A percentile compares a stretch with the other conserved stretches of the same genome.
These are phyloP conservation scores for Lachnellula subtilissima DNA, from an alignment of 2,329 filamentous ascomycete species.

Conservation along the genomic window DNA sequence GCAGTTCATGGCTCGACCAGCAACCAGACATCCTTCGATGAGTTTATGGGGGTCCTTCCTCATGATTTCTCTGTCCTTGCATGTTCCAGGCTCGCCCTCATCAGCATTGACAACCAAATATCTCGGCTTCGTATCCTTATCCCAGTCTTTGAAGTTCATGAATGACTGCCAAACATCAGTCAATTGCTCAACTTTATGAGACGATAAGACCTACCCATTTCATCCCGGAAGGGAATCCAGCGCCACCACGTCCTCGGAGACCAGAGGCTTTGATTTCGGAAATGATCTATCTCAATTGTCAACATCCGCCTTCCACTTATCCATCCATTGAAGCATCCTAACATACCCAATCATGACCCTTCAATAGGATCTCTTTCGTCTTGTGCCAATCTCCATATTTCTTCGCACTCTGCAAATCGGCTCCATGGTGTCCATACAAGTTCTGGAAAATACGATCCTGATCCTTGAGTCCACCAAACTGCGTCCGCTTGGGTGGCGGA, in stretches of 20 bases:
- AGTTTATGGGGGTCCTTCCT: constrained; percentile 99
- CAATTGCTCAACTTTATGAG: background rate
- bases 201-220: constrained; percentile 76
- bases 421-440: constrained; percentile 86
- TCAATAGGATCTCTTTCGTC: constrained; percentile 96
- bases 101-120: constrained; percentile 98
- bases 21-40: constrained; percentile 91
- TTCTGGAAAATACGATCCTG: constrained; percentile 99
- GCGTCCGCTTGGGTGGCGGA: constrained; percentile 59
- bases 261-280: constrained; percentile 95
- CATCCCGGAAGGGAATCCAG: constrained; percentile 94
- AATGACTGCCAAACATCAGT: constrained; percentile 63
- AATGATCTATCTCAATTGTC: constrained; percentile 62
- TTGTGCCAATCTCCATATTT: constrained; percentile 99
- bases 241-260: constrained; percentile 90
- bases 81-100: constrained; percentile 97
- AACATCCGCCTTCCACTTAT: constrained; percentile 9
- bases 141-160: constrained; percentile 99
- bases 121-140: constrained; percentile 91
- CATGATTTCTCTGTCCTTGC: constrained; percentile 99
- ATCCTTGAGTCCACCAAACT: constrained; percentile 84
- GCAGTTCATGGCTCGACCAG: constrained; percentile 97
- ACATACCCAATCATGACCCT: constrained; percentile 87
- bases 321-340: background rate
- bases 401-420: constrained; percentile 88